phyloP scores from a whole-genome alignment of 169 alveolate species.

The Eimeria falciformis region DNA sequence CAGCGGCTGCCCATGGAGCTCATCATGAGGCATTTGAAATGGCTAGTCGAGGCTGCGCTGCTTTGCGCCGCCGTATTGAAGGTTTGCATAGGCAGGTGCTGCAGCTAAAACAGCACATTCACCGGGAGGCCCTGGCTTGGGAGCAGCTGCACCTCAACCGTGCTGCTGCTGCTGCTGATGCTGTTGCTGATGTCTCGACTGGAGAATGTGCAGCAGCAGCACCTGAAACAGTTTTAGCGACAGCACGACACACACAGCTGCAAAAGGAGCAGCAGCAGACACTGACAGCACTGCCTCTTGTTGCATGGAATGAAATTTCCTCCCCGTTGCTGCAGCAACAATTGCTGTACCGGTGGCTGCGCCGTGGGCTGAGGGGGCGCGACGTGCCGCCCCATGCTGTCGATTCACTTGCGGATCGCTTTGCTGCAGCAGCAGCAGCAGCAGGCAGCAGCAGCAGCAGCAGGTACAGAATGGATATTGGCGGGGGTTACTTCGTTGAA shows the following conservation, averaged over 20 bases:
- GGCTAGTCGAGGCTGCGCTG: constrained; percentile 23
- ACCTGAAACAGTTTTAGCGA: neutral
- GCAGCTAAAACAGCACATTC: constrained; percentile 41
- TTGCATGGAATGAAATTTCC: constrained; percentile 13
- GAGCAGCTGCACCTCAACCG: constrained; percentile 19
- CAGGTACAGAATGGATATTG: constrained; percentile 18
- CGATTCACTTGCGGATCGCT: constrained; percentile 28
- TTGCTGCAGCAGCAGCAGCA: constrained; percentile 49
- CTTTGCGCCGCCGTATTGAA: constrained; percentile 52
- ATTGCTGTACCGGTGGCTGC: constrained; percentile 70
- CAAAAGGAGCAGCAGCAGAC: neutral
- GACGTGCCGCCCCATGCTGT: constrained; percentile 7
- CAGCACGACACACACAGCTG: neutral
- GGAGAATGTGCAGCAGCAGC: neutral
- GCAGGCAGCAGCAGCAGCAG: constrained; percentile 30
- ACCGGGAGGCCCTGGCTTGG: constrained; percentile 48
- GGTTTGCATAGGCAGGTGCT: constrained; percentile 46
- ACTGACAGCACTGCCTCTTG: neutral
- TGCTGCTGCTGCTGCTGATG: constrained; percentile 18
- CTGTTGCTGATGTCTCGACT: too few species aligned
- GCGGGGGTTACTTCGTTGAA: constrained; percentile 33
- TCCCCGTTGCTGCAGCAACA: constrained; percentile 65
- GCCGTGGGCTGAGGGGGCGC: constrained; percentile 44
- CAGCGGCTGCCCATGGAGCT: neutral
- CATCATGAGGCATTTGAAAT: neutral